phyloP scores from a whole-genome alignment of 2,329 filamentous ascomycete species.

The Daldinia sp. region DNA sequence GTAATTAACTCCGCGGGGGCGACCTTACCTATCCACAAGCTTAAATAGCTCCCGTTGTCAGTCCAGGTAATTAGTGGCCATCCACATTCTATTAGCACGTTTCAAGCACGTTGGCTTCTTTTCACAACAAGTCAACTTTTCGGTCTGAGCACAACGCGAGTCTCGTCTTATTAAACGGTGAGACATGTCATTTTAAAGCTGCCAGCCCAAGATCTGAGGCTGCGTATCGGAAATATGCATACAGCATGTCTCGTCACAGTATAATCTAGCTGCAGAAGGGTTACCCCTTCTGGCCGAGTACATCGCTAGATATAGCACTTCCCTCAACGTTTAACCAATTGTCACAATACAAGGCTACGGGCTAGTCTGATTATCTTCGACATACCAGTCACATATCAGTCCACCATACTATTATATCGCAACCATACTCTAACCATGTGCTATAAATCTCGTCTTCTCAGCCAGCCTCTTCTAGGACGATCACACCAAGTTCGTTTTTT shows the following conservation, averaged over 20 bases:
- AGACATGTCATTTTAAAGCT: conserved; percentile 46
- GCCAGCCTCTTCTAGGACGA: conserved; percentile 1
- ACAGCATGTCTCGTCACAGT: conserved; percentile 48
- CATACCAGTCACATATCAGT: conserved; percentile 11
- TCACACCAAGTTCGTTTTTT: neutral
- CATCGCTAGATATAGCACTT: conserved; percentile 29
- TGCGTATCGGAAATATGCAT: conserved; percentile 49
- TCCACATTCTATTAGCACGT: conserved; percentile 26
- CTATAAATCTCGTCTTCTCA: conserved; percentile 6
- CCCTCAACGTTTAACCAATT: conserved; percentile 23
- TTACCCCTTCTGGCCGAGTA: conserved; percentile 46
- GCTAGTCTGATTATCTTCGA: conserved; percentile 17
- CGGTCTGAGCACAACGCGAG: conserved; percentile 27
- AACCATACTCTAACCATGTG: conserved; percentile 7
- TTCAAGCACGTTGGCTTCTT: conserved; percentile 24
- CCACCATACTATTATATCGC: conserved; percentile 4
- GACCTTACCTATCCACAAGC: conserved; percentile 15
- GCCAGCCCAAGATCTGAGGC: conserved; percentile 46
- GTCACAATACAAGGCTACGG: conserved; percentile 6
- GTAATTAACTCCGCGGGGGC: conserved; percentile 1
- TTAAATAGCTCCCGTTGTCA: conserved; percentile 10
- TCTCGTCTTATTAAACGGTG: conserved; percentile 39
- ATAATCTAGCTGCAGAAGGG: conserved; percentile 42
- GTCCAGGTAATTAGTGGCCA: conserved; percentile 15
- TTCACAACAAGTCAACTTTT: conserved; percentile 15